phyloP scores from a whole-genome alignment of 805 yeast species.

The Suhomyces sp. region DNA sequence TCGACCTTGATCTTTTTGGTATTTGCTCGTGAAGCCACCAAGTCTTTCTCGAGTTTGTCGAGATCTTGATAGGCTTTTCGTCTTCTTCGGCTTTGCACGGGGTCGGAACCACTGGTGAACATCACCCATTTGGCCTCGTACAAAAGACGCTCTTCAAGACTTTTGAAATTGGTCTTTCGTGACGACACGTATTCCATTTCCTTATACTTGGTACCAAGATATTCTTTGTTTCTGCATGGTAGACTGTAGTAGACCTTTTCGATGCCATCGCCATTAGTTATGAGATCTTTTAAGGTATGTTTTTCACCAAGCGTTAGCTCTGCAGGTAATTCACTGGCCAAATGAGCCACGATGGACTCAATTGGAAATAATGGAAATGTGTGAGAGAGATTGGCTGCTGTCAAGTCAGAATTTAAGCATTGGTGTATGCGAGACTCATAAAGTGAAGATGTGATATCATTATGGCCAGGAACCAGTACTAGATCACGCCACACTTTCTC shows the following conservation, averaged over 20 bases:
- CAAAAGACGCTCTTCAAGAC: conserved; percentile 28
- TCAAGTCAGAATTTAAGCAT: conserved; percentile 4
- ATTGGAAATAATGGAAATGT: conserved; percentile 1
- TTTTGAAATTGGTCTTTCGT: conserved; percentile 28
- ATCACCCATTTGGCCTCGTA: conserved; percentile 41
- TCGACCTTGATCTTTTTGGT: conserved; percentile 5
- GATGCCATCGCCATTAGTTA: conserved; percentile 12
- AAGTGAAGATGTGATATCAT: background rate
- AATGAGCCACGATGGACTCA: conserved; percentile 6
- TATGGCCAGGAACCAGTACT: background rate
- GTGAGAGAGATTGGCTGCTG: background rate
- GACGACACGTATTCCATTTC: conserved; percentile 23
- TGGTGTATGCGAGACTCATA: background rate
- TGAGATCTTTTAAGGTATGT: conserved; percentile 14
- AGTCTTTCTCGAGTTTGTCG: conserved; percentile 5
- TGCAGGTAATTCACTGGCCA: background rate
- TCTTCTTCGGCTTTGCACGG: conserved; percentile 1
- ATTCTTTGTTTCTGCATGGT: conserved; percentile 23
- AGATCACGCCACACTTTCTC: background rate
- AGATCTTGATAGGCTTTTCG: conserved; percentile 5
- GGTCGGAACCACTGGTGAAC: conserved; percentile 15
- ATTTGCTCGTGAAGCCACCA: conserved; percentile 10
- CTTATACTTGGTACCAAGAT: conserved; percentile 18
- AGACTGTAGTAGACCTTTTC: conserved; percentile 17
- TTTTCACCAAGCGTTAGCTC: conserved; percentile 27